Evolutionary conservation across 2,329 filamentous ascomycete genomes (phyloP), one percentile per base, ranked within the genome.

Genomic region (Xenosphaeropsis pyriputrescens): DNA sequence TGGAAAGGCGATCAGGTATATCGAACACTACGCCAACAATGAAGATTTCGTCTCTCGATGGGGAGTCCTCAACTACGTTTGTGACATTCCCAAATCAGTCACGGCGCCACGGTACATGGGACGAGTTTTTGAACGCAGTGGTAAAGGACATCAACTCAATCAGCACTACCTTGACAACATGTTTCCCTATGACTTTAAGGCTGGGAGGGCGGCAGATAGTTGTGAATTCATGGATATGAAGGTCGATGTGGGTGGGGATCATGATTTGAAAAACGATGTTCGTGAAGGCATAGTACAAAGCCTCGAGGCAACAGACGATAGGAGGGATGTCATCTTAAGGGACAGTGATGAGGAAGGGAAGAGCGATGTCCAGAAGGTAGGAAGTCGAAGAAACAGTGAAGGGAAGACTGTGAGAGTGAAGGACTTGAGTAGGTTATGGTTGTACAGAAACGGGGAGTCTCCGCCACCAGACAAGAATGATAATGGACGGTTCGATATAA

Each of bases 21-120:
- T 88, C 29, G 83, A 88, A 57, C 82, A 89, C 55, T 89, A 85
- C 50, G 78, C 75, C 4, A 81, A 85, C 51, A 67, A 65, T 11
- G 69, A 65, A n/a, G 83, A 89, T 47, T 80, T 84, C 45, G 80
- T 88, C 2, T 70, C 79, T 4, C 60, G 75, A 7, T 83, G 79
- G 67, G 83, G 83, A 2, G 72, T 85, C 9, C 62, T 88, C 31
- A 70, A 80, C 52, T 40, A 39, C 18, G 35, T 35, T 9, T 39
- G 32, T 22, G n/a, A 19, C 17, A 8, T 36, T 14, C 18, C 40
- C 30, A 13, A 18, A 17, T n/a, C 26, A 30, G 13, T 22, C 36
- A 29, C 35, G 29, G 26, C 35, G 30, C 14, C 39, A 18, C 3
- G 38, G 37, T 39, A 35, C 18, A 39, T 39, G 12, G 43, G 43